Base-by-base conservation (phyloP, 441 rosid genomes). In the Erodium texanum region DNA sequence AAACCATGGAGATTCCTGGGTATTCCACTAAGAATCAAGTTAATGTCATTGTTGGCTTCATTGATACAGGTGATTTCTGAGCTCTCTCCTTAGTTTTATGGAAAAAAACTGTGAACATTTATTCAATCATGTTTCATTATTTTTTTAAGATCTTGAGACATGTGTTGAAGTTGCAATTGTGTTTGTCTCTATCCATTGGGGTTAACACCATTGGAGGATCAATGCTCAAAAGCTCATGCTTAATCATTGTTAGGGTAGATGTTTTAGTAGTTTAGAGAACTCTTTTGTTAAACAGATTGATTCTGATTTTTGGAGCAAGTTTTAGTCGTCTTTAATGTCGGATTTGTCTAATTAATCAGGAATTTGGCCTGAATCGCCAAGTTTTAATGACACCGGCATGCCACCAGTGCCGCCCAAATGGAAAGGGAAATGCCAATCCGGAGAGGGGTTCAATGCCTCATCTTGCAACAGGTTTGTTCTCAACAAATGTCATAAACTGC, bases 351-450 rank as follows among this genome's bases (percentile, higher is more conserved):
- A 41, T 41, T 41, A 68, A 69, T 62, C 81, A 83, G 92, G 96
- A 68, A 80, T 89, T 71, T 87, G 90, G 92, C 96, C 92, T 16
- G 92, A 87, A 77, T 85, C 96, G 34, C 74, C 84, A 3, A 84
- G 92, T 76, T 89, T 89, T 67, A 79, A 73, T 3, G 92, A 87
- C 56, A 76, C 78, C 19, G 77, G 73, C 67, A 82, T 89, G 87
- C 89, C 92, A 66, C 89, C 89, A 0, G 85, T 85, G 73, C 95
- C 95, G 0, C 27, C 65, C 14, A 77, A 68, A 68, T 89, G 95
- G 95, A 86, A 82, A 65, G 92, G 95, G 22, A 67, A 66, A 64
- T 89, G 95, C 72, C 82, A 82, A 58, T 74, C 86, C 0, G 90
- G 90, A 29, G 84, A 85, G 71, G 82, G 75, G 32, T 89, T 89